Evolutionary conservation across 495 filamentous ascomycete species (phyloP).

Genomic region (Opeltia flavorubescens): DNA sequence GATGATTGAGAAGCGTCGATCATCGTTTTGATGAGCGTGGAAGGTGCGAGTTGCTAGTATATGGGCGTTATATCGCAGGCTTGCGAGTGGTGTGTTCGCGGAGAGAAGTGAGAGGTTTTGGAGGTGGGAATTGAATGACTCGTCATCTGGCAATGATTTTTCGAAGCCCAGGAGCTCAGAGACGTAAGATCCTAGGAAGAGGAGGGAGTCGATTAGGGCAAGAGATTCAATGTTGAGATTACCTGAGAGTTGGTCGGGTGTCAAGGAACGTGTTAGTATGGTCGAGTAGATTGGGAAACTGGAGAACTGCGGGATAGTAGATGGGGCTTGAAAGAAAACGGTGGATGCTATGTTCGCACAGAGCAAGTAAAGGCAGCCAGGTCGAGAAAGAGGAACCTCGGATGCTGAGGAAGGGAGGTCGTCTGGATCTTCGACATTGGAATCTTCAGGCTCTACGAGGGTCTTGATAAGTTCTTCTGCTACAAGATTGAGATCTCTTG

Average conservation of each 20-base stretch:
- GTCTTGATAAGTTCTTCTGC: conserved; percentile 37
- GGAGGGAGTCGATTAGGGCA: conserved; percentile 30
- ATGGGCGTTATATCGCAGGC: conserved; percentile 59
- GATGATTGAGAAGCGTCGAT: conserved; percentile 60
- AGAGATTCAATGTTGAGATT: conserved; percentile 25
- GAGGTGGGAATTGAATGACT: conserved; percentile 36
- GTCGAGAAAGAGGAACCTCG: conserved; percentile 14
- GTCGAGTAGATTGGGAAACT: conserved; percentile 26
- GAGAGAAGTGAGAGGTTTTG: conserved; percentile 52
- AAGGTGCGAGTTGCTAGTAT: conserved; percentile 57
- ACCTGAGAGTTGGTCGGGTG: conserved; percentile 11
- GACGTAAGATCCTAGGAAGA: conserved; percentile 26
- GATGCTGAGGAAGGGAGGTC: conserved; percentile 14
- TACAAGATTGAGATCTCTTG: conserved; percentile 50
- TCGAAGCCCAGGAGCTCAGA: conserved; percentile 3
- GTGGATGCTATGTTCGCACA: conserved; percentile 21
- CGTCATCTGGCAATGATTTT: conserved; percentile 5
- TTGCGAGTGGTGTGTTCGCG: conserved; percentile 50
- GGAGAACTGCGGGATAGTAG: conserved; percentile 5
- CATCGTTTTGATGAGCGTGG: conserved; percentile 59
- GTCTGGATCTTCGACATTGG: background rate
- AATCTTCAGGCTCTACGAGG: conserved; percentile 18
- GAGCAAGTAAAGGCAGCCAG: conserved; percentile 26
- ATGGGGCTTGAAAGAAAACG: conserved; percentile 16
- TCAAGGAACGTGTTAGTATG: conserved; percentile 22